A percentile compares a stretch with the other conserved stretches of the same genome.
phyloP scores from a whole-genome alignment of 495 filamentous ascomycete species.

The Geopyxis carbonaria region DNA sequence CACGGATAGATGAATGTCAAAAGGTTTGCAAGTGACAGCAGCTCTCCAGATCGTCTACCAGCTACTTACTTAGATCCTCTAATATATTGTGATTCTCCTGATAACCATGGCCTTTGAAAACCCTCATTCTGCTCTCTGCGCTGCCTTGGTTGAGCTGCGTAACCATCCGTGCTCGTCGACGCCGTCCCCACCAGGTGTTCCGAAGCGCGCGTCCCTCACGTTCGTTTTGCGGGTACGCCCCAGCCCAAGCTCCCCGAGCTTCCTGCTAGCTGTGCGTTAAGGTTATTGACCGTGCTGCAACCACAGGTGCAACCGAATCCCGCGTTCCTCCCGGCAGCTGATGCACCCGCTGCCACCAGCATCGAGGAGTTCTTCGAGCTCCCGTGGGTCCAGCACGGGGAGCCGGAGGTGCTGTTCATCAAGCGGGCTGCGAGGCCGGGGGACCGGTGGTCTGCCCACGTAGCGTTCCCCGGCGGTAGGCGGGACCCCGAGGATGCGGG shows the following conservation, averaged over 20 bases:
- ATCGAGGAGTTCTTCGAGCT: constrained; percentile 49
- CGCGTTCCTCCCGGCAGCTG: constrained; percentile 23
- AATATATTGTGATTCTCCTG: too few relatives aligned
- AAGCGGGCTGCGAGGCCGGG: constrained; percentile 53
- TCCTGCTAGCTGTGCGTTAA: too few relatives aligned
- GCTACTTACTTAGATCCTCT: too few relatives aligned
- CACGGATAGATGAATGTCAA: too few relatives aligned
- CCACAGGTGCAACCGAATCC: constrained; percentile 23
- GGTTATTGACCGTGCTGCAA: too few relatives aligned
- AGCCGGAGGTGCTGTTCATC: constrained; percentile 61
- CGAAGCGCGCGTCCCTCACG: constrained; percentile 56
- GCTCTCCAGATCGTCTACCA: too few relatives aligned
- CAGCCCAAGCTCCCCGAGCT: too few relatives aligned
- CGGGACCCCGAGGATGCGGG: constrained; percentile 49
- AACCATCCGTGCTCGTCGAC: constrained; percentile 44
- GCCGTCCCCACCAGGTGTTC: constrained; percentile 42
- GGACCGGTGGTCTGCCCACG: constrained; percentile 62
- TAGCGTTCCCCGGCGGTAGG: constrained; percentile 59
- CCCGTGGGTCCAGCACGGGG: constrained; percentile 54
- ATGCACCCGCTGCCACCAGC: constrained; percentile 27
- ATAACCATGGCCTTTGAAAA: constrained; percentile 12
- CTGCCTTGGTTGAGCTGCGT: constrained; percentile 36
- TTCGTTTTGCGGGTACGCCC: constrained; percentile 47
- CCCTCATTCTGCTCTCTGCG: constrained; percentile 25
- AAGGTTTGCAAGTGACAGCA: too few relatives aligned